These are phyloP conservation scores for Rhodotorula mucilaginosa DNA, from an alignment of 1,284 basidiomycete species.

Conservation along the genomic window DNA sequence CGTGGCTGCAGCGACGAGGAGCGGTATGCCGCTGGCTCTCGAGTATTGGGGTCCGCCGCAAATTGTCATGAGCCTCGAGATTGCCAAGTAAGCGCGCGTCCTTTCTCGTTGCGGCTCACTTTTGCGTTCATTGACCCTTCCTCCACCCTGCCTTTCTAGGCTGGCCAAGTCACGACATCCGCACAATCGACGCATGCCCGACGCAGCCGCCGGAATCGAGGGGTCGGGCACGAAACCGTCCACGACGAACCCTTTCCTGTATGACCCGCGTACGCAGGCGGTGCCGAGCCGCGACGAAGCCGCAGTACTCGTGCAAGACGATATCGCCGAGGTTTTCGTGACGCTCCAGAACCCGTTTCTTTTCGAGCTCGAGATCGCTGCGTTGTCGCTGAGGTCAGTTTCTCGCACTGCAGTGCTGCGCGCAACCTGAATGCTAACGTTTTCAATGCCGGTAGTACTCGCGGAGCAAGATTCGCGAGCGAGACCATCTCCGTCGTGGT, in stretches of 20 bases:
- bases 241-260: constrained; percentile 67
- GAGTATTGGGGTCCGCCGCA: constrained; percentile 50
- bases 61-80: constrained; percentile 41
- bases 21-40: constrained; percentile 37
- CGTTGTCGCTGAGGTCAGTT: constrained; percentile 71
- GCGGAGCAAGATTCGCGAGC: constrained; percentile 72
- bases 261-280: constrained; percentile 67
- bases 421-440: constrained; percentile 11
- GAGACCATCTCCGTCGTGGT: constrained; percentile 62
- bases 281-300: constrained; percentile 46
- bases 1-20: constrained; percentile 34
- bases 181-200: constrained; percentile 59
- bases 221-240: constrained; percentile 1
- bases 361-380: constrained; percentile 82
- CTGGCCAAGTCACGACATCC: constrained; percentile 69
- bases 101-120: background rate
- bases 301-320: constrained; percentile 69
- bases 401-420: background rate
- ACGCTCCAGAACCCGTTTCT: constrained; percentile 86
- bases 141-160: constrained; percentile 52
- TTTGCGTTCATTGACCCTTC: background rate
- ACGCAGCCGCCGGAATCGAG: constrained; percentile 26
- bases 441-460: constrained; percentile 59
- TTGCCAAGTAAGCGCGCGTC: constrained; percentile 22
- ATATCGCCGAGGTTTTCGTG: constrained; percentile 74